Evolutionary conservation across 495 filamentous ascomycete species (phyloP).

Genomic region (Neurospora sp.): DNA sequence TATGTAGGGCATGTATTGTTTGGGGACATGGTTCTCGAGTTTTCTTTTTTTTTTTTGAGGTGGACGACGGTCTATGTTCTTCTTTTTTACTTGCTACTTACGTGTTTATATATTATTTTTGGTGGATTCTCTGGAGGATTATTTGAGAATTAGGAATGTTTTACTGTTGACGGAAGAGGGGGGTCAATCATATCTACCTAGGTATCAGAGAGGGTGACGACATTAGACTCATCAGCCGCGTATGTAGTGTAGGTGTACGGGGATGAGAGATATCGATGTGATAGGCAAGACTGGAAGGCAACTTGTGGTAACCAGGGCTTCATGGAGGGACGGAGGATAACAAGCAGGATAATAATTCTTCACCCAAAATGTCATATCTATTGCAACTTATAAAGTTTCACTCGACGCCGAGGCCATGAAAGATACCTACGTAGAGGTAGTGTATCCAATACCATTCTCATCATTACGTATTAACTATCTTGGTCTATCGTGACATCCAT

Average conservation of each 20-base stretch:
- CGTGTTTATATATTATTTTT: neutral
- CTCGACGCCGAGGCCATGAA: neutral
- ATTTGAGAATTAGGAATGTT: neutral
- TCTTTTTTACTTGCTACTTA: neutral
- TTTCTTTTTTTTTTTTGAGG: neutral
- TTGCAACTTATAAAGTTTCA: neutral
- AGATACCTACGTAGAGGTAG: neutral
- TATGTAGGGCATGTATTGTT: neutral
- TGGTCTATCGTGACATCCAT: neutral
- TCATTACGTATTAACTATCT: neutral
- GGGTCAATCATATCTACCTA: neutral
- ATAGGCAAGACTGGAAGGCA: neutral
- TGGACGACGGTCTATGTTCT: neutral
- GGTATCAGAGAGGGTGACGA: neutral
- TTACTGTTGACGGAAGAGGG: neutral
- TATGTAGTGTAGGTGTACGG: neutral
- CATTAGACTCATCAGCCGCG: neutral
- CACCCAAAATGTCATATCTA: neutral
- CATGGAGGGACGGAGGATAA: neutral
- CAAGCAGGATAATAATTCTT: neutral
- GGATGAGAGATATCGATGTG: neutral
- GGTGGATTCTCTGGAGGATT: neutral
- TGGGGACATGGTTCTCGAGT: neutral
- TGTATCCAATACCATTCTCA: neutral
- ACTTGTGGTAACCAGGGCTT: neutral